phyloP scores from a whole-genome alignment of 345 rosid genomes.

The Psidium guajava region DNA sequence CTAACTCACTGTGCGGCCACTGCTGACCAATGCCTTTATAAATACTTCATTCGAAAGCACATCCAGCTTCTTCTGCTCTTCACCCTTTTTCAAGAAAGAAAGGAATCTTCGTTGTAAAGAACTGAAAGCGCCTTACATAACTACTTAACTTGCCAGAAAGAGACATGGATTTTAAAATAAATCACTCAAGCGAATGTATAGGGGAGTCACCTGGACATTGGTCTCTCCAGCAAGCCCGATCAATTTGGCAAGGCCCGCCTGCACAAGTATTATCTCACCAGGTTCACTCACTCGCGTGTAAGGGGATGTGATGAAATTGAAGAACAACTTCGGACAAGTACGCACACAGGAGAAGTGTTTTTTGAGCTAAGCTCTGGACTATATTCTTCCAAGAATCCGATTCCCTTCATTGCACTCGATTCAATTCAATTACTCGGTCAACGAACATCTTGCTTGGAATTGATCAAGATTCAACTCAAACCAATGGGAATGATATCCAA shows the following conservation, averaged over 20 bases:
- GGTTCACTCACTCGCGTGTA: not conserved
- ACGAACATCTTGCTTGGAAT: not conserved
- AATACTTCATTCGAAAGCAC: constrained; percentile 95
- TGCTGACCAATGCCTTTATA: constrained; percentile 88
- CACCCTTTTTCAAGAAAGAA: constrained; percentile 42
- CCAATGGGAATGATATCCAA: not conserved
- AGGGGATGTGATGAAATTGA: not conserved
- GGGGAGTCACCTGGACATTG: constrained; percentile 63
- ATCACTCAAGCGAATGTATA: not conserved
- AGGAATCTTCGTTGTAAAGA: not conserved
- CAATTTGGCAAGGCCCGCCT: constrained; percentile 97
- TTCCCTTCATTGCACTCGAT: not conserved
- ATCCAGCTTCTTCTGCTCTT: constrained; percentile 96
- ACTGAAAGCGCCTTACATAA: not conserved
- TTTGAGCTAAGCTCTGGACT: not conserved
- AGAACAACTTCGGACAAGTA: not conserved
- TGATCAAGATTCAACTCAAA: not conserved
- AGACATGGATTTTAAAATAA: not conserved
- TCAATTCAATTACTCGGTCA: not conserved
- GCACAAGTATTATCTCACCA: constrained; percentile 6
- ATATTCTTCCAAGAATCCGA: not conserved
- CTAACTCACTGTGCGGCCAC: constrained; percentile 81
- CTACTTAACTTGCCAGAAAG: not conserved
- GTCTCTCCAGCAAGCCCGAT: constrained; percentile 98
- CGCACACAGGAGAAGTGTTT: not conserved